These are phyloP conservation scores for Backusella morwellensis DNA, from an alignment of 192 early-diverging fungal species.

Conservation along the genomic window DNA sequence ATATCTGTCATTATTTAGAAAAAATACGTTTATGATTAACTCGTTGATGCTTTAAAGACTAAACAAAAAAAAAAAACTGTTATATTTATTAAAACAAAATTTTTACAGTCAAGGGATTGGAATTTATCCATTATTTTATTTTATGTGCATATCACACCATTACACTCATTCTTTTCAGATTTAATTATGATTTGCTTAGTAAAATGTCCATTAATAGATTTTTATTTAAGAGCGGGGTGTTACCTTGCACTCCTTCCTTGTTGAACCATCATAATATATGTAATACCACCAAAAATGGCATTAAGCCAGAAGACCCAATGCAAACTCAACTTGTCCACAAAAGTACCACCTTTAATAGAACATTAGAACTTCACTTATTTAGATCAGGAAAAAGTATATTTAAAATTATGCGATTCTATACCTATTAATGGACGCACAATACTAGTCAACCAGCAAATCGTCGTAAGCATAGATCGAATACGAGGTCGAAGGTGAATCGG, in stretches of 20 bases:
- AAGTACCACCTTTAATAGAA: constrained; percentile 56
- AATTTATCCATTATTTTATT: no score
- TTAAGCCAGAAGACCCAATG: constrained; percentile 68
- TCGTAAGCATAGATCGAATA: constrained; percentile 60
- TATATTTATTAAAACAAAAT: not conserved
- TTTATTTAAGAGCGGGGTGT: no score
- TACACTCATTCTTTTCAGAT: no score
- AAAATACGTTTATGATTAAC: not conserved
- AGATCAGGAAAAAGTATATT: constrained; percentile 14
- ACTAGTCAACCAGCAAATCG: constrained; percentile 57
- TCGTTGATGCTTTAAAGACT: no score
- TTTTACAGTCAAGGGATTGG: not conserved
- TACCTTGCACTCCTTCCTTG: no score
- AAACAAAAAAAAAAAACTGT: not conserved
- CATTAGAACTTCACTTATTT: not conserved
- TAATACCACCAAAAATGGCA: constrained; percentile 16
- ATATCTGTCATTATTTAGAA: not conserved
- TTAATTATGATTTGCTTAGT: no score
- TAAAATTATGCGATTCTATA: constrained; percentile 23
- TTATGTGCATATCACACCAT: no score
- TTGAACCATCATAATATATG: not conserved
- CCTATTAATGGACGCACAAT: constrained; percentile 60
- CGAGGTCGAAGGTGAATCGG: constrained; percentile 60
- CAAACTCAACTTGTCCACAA: constrained; percentile 66
- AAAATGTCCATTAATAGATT: no score